Conservation (phyloP, 441 rosid genomes). For the Erodium texanum region DNA sequence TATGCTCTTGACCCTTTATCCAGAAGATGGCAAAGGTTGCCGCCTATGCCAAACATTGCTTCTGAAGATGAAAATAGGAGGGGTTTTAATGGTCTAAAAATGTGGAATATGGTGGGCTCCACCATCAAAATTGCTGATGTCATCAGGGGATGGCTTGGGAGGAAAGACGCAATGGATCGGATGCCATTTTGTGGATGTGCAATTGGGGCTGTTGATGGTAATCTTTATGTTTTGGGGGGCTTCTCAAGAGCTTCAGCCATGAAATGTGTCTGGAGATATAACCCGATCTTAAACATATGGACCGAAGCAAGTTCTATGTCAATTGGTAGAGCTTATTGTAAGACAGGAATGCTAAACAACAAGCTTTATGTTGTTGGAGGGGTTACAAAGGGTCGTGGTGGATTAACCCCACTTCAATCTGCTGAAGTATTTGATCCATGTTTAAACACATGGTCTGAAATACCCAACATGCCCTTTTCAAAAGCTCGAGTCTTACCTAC, state of each 20-base stretch:
- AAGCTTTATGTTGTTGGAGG: conserved; percentile 85
- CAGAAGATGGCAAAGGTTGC: conserved; percentile 68
- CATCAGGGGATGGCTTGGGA: conserved; percentile 58
- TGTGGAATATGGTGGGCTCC: conserved; percentile 38
- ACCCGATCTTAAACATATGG: conserved; percentile 61
- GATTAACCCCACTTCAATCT: conserved; percentile 65
- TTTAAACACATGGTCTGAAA: conserved; percentile 48
- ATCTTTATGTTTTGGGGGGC: conserved; percentile 77
- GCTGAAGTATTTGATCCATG: conserved; percentile 78
- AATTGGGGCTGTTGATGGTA: conserved; percentile 57
- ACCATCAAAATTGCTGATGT: conserved; percentile 44
- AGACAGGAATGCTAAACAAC: conserved; percentile 58
- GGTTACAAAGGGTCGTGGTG: conserved; percentile 48
- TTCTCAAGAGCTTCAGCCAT: conserved; percentile 51
- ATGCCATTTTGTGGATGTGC: conserved; percentile 71
- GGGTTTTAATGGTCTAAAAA: conserved; percentile 34
- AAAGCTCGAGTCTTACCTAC: conserved; percentile 69
- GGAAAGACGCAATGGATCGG: conserved; percentile 39
- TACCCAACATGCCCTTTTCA: conserved; percentile 82
- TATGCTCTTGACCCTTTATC: conserved; percentile 69
- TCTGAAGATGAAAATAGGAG: conserved; percentile 34
- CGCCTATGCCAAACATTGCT: conserved; percentile 50
- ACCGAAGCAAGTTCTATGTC: conserved; percentile 64
- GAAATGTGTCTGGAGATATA: conserved; percentile 57
- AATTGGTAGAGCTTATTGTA: conserved; percentile 63